phyloP scores from a whole-genome alignment of 306 rosid genomes.

The Ceratonia siliqua region DNA sequence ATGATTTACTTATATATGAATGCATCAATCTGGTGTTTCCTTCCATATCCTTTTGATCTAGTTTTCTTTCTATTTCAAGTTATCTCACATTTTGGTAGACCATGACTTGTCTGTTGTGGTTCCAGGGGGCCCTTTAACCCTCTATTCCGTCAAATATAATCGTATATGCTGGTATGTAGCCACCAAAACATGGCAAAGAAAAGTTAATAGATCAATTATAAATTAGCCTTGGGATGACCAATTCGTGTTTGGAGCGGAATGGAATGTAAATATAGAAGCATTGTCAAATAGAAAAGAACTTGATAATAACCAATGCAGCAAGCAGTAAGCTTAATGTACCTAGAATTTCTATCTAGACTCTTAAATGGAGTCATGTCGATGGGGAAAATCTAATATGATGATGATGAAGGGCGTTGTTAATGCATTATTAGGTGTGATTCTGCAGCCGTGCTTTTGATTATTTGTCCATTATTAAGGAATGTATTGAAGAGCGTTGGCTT shows the following conservation, averaged over 20 bases:
- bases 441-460: neutral
- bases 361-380: neutral
- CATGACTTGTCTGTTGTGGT: neutral
- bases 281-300: too few species aligned
- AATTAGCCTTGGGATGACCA: too few species aligned
- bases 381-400: conserved; percentile 34
- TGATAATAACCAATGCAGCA: too few species aligned
- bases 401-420: neutral
- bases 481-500: conserved; percentile 40
- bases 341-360: neutral
- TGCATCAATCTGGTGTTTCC: neutral
- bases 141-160: too few species aligned
- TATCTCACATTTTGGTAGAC: neutral
- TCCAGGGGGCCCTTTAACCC: neutral
- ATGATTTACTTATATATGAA: neutral
- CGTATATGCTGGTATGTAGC: too few species aligned
- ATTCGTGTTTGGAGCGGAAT: too few species aligned
- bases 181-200: too few species aligned
- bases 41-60: neutral
- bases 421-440: conserved; percentile 7
- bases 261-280: too few species aligned
- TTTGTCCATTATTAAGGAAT: conserved; percentile 13
- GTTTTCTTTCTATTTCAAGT: neutral
- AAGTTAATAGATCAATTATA: too few species aligned
- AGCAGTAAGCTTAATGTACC: too few species aligned